These are phyloP conservation scores for Zalaria sp. DNA, from an alignment of 2,329 filamentous ascomycete genomes.

Conservation along the genomic window DNA sequence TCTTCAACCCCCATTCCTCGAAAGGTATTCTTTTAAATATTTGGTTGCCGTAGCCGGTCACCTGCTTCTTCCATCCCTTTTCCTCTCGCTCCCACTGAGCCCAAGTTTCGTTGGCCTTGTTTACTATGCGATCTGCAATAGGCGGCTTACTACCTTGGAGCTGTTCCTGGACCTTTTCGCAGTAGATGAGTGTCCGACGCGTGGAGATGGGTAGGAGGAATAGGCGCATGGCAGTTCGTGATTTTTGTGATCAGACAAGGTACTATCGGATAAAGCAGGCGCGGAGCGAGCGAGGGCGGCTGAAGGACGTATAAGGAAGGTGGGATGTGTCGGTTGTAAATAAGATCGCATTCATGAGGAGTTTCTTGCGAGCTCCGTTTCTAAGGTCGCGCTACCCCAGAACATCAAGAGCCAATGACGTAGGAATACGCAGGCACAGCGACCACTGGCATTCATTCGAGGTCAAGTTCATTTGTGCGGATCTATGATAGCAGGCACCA, in stretches of 20 bases:
- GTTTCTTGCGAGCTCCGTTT: no score
- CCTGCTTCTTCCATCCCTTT: slow-evolving; percentile 65
- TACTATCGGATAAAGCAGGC: no score
- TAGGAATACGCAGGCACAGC: no score
- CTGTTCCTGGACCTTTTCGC: slow-evolving; percentile 51
- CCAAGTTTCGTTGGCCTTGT: slow-evolving; percentile 66
- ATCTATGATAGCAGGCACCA: no score
- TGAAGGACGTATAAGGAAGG: no score
- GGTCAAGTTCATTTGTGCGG: no score
- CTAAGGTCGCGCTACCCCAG: no score
- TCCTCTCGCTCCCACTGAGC: slow-evolving; percentile 67
- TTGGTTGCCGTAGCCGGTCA: slow-evolving; percentile 76
- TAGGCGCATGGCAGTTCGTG: slow-evolving; percentile 58
- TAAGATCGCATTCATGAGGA: no score
- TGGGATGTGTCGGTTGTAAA: no score
- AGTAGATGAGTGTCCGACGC: slow-evolving; percentile 81
- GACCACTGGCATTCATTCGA: no score
- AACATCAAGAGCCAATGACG: no score
- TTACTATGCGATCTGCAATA: slow-evolving; percentile 55
- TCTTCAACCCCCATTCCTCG: slow-evolving; percentile 97
- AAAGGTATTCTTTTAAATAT: slow-evolving; percentile 79
- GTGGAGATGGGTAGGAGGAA: slow-evolving; percentile 90
- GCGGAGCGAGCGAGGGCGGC: no score
- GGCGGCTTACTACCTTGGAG: slow-evolving; percentile 27
- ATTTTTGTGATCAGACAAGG: background rate